Base-by-base conservation (phyloP, 2,329 filamentous ascomycete genomes). In the Fusarium aywerte region DNA sequence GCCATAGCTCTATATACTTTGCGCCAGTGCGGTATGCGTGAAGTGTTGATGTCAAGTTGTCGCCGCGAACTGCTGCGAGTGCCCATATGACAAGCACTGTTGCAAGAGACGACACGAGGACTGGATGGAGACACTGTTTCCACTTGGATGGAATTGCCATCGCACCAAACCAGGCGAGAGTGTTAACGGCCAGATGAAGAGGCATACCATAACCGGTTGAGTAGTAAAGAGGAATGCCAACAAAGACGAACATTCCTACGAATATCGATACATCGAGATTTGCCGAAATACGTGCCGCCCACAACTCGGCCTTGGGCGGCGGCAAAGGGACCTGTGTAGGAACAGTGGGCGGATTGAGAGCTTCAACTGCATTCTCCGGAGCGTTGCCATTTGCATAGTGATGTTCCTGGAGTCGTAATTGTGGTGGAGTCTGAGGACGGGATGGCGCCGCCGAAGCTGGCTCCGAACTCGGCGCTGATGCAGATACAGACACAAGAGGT, bases 221-320 rank as follows among this genome's bases (percentile, higher is more conserved):
- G 70, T 85, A 88, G 74, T 86, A 88, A 2, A 87, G 71, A 0
- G 87, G 86, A 1, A 88, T 65, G 0, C 87, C 86, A 10, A 85
- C 71, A 48, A 85, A 77, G 31, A 86, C 43, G 64, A 87, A 82
- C 1, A 87, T 38, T 2, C 71, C 11, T 6, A 71, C 57, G 64
- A 85, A 88, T 1, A 79, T 82, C 1, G 81, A 43, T 2, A 78
- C 60, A 68, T 88, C 84, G 6, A 85, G 71, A 50, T 85, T 79
- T 1, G 72, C 62, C 16, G 80, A 80, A 21, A 86, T 73, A 16
- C 78, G 68, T 2, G 81, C 78, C 0, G 85, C 85, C 85, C 85
- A 87, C 38, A 76, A 74, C 58, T 84, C 82, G 0, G 83, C 75
- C 8, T 84, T 79, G 0, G 83, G 80, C 1, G 80, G 78, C 0